Base-by-base conservation (phyloP, 495 filamentous ascomycete genomes). In the Xylaria nigripes region DNA sequence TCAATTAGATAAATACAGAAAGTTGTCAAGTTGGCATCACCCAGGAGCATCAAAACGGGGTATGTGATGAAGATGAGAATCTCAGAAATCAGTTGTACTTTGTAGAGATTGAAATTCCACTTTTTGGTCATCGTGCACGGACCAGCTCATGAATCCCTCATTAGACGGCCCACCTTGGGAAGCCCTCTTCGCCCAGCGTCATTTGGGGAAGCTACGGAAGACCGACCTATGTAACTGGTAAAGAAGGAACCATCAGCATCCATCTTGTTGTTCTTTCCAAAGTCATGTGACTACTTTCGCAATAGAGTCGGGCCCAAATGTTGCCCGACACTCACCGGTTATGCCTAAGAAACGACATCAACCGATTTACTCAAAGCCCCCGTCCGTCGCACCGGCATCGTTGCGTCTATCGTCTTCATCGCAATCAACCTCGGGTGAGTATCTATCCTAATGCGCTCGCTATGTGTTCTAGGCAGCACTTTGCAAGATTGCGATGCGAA, bases 271-370 rank as follows among this genome's bases (percentile, higher is more conserved):
- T 18, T 40, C 4, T 40, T 18, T 12, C 36, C 36, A 13, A 19
- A 40, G n/a, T 38, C 41, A 30, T 50, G 30, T 32, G 19, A 47
- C 34, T 42, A 42, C 52, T 52, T 58, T 58, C 55, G 55, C 59
- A 57, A 54, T 24, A 38, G 7, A 29, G 30, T 22, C 6, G 50
- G 47, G 50, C 15, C 27, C 16, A 56, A 54, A 60, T 56, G 51
- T 48, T 30, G 32, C 32, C n/a, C 32, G 3, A 29, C 19, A 40
- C 30, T 54, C 56, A 43, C 59, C 50, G 61, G 62, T 58, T 59
- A 81, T 81, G 78, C 76, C 78, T 63, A 81, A 80, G 70, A 80
- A 79, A 71, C 68, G 75, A 69, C 67, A 71, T 45, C 64, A 71
- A 22, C 51, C 57, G 45, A 64, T 58, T 58, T 79, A 72, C 50